Base-by-base conservation (phyloP, 1,139 yeast genomes). In the Pichia sp. region DNA sequence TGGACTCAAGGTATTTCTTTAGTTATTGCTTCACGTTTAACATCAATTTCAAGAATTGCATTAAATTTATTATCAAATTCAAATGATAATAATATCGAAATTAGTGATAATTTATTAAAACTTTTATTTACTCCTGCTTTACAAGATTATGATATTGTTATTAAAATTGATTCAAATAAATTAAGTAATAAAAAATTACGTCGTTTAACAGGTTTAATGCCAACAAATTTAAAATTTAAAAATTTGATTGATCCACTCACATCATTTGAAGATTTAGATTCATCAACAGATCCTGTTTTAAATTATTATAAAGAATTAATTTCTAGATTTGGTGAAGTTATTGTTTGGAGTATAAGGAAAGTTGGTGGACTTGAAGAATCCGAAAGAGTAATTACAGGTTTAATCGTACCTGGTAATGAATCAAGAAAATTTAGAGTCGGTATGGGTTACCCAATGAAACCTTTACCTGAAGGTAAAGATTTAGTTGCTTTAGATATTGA, bases 11-110 rank as follows among this genome's bases (percentile, higher is more conserved):
- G 73, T 40, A 47, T 48, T 18, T 64, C 80, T 33, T 68, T 86
- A 41, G 89, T 95, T 10, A 79, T 88, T 43, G 89, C 95, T 2
- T 74, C 89, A 19, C 77, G 98, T 64, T 66, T 89, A 49, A 89
- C 97, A 0, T 91, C 95, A 0, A 71, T 91, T 47, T 77, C 96
- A 1, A 76, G 88, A 51, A 88, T 83, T 25, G 91, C 93, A 0
- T 64, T 74, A 35, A 71, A 71, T 28, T 58, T 82, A 45, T 58
- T 82, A 17, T 50, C 52, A 17, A 51, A 47, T 21, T 33, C 41
- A 8, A 34, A 39, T 14, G 34, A 42, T 10, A 19, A 35, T 17
- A 33, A 31, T 19, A 41, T 40, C 25, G 40, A 42, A 17, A 39
- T 51, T 2, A 64, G 63, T 43, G 66, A 68, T 26, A 63, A 68